Conservation (phyloP, 2,329 filamentous ascomycete genomes). For the Hyphodiscus sp. region DNA sequence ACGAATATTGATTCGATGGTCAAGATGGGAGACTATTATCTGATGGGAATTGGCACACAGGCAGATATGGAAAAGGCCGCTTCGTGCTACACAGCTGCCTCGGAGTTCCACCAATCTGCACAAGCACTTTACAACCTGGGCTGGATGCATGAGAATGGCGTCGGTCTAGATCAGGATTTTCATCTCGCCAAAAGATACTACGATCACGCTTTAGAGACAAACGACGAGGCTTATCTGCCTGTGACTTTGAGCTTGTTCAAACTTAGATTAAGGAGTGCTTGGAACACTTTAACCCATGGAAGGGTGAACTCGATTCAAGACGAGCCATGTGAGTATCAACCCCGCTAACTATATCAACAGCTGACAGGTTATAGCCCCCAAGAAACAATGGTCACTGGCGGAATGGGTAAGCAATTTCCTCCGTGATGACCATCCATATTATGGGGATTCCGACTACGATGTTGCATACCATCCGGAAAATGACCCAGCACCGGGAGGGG, state of each 20-base stretch:
- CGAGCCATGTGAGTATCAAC: constrained; percentile 64
- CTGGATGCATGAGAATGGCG: constrained; percentile 98
- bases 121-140: constrained; percentile 96
- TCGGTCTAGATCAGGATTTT: constrained; percentile 90
- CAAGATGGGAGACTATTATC: constrained; percentile 98
- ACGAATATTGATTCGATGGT: constrained; percentile 89
- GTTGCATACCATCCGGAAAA: constrained; percentile 38
- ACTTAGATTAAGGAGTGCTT: constrained; percentile 77
- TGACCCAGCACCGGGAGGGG: constrained; percentile 49
- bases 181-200: constrained; percentile 96
- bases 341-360: neutral
- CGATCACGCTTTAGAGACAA: constrained; percentile 85
- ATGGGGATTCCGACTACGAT: constrained; percentile 49
- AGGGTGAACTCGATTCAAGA: constrained; percentile 87
- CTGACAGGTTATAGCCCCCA: constrained; percentile 47
- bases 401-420: constrained; percentile 89
- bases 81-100: constrained; percentile 85
- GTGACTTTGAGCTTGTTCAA: constrained; percentile 86
- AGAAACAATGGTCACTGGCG: constrained; percentile 67
- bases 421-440: constrained; percentile 54
- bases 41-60: constrained; percentile 69
- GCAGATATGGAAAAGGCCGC: constrained; percentile 78
- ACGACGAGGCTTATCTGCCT: constrained; percentile 87
- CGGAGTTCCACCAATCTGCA: constrained; percentile 84
- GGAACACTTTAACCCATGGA: constrained; percentile 91